Conservation (phyloP, 768 basidiomycete species). For the Sarcodon sp. region DNA sequence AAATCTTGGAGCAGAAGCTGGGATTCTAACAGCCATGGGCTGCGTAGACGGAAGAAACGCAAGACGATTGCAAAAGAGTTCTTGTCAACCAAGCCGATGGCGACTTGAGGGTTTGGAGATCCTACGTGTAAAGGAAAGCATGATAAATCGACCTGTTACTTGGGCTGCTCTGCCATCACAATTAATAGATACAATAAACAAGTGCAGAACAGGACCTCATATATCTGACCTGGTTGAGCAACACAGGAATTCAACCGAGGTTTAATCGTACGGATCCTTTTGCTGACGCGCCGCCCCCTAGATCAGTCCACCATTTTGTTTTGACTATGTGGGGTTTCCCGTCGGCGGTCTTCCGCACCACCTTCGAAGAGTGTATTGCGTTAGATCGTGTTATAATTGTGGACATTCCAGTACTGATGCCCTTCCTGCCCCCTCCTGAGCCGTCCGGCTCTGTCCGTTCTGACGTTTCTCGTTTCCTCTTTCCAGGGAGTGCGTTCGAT, state of each 20-base stretch:
- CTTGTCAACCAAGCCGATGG: too few relatives aligned
- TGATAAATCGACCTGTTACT: too few relatives aligned
- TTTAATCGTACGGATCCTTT: not conserved
- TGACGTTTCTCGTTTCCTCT: not conserved
- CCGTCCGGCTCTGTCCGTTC: conserved; percentile 10
- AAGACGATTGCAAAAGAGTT: too few relatives aligned
- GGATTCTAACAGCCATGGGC: too few relatives aligned
- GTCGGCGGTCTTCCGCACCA: not conserved
- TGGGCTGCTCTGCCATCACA: too few relatives aligned
- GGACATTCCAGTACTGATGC: conserved; percentile 51
- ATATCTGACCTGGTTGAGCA: too few relatives aligned
- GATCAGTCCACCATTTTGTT: conserved; percentile 11
- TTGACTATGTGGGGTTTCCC: conserved; percentile 1
- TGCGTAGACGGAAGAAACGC: too few relatives aligned
- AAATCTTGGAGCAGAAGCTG: too few relatives aligned
- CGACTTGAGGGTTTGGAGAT: too few relatives aligned
- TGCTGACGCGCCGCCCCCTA: conserved; percentile 1
- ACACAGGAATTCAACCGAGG: not conserved
- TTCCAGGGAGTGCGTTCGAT: conserved; percentile 6
- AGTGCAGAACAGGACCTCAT: too few relatives aligned
- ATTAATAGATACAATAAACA: too few relatives aligned
- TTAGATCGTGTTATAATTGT: conserved; percentile 27
- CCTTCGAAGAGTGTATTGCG: not conserved
- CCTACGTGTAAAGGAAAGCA: too few relatives aligned
- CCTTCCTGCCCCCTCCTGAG: conserved; percentile 45